Percentiles rank a stretch among this genome's conserved stretches.
phyloP scores from a whole-genome alignment of 1,284 basidiomycete genomes.

The Ceratobasidium sp. region DNA sequence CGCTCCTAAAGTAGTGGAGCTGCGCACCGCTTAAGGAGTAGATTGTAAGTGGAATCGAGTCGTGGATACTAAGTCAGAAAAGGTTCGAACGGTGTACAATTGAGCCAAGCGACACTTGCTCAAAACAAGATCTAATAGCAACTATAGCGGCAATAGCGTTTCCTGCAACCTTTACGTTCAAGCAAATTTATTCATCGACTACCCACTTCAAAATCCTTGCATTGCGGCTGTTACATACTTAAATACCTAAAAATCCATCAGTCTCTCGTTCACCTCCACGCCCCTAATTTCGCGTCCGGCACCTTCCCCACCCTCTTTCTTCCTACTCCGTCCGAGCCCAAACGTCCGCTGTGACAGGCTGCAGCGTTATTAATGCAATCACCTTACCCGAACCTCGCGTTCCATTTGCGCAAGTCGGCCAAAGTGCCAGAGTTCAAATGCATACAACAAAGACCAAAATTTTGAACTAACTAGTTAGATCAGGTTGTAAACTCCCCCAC shows the following conservation, averaged over 20 bases:
- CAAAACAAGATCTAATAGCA: no score
- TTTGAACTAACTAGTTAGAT: no score
- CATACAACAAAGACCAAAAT: no score
- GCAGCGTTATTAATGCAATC: constrained; percentile 55
- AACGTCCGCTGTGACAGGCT: constrained; percentile 61
- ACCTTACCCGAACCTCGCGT: constrained; percentile 87
- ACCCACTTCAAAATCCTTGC: not conserved
- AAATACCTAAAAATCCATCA: not conserved
- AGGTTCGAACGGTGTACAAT: no score
- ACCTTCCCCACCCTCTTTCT: constrained; percentile 69
- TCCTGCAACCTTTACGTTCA: not conserved
- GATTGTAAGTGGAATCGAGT: no score
- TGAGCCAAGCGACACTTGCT: not conserved
- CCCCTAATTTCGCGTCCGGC: constrained; percentile 71
- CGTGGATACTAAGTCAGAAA: no score
- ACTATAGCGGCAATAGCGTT: no score
- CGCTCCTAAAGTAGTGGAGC: no score
- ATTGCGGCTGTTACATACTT: not conserved
- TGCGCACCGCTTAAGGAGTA: no score
- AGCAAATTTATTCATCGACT: not conserved
- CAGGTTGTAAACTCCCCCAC: no score
- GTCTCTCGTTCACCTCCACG: not conserved
- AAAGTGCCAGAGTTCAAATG: constrained; percentile 67
- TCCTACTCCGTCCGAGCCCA: constrained; percentile 63
- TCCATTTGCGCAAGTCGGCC: constrained; percentile 88